These are phyloP conservation scores for Polygonum aviculare DNA, from an alignment of 148 eudicot genomes.

Conservation along the genomic window DNA sequence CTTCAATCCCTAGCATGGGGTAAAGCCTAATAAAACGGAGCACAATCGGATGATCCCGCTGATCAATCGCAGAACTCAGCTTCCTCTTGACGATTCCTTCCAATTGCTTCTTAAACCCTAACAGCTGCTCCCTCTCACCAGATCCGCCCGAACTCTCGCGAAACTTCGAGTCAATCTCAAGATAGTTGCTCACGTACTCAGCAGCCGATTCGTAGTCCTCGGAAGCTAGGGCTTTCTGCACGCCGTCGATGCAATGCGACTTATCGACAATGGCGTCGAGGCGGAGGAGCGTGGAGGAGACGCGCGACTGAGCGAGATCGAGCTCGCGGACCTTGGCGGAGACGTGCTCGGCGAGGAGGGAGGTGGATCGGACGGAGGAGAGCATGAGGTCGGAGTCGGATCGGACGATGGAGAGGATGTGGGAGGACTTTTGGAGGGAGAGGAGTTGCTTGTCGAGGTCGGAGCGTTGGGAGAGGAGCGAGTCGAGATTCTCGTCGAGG, in stretches of 20 bases:
- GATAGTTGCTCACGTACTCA: constrained; percentile 39
- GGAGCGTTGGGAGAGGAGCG: constrained; percentile 50
- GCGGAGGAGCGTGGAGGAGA: constrained; percentile 50
- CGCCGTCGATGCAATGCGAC: constrained; percentile 52
- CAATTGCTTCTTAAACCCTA: constrained; percentile 57
- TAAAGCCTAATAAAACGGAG: constrained; percentile 55
- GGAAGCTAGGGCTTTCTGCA: constrained; percentile 35
- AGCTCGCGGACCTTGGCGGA: constrained; percentile 82
- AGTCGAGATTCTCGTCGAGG: constrained; percentile 52
- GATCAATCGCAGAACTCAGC: constrained; percentile 51
- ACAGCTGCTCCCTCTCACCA: constrained; percentile 57
- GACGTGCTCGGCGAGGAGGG: constrained; percentile 62
- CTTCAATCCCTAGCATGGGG: constrained; percentile 62
- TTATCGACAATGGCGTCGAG: constrained; percentile 73
- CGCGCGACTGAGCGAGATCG: constrained; percentile 83
- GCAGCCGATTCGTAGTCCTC: constrained; percentile 77
- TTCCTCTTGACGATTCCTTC: constrained; percentile 55
- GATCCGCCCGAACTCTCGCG: constrained; percentile 35
- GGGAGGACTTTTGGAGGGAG: constrained; percentile 48
- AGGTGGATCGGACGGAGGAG: constrained; percentile 62
- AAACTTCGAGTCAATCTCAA: constrained; percentile 60
- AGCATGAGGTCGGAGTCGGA: constrained; percentile 58
- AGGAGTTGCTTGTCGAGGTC: constrained; percentile 62
- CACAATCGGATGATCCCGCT: constrained; percentile 54
- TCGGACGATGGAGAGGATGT: constrained; percentile 45